phyloP scores from a whole-genome alignment of 768 basidiomycete species.

The Termitomyces sp. region DNA sequence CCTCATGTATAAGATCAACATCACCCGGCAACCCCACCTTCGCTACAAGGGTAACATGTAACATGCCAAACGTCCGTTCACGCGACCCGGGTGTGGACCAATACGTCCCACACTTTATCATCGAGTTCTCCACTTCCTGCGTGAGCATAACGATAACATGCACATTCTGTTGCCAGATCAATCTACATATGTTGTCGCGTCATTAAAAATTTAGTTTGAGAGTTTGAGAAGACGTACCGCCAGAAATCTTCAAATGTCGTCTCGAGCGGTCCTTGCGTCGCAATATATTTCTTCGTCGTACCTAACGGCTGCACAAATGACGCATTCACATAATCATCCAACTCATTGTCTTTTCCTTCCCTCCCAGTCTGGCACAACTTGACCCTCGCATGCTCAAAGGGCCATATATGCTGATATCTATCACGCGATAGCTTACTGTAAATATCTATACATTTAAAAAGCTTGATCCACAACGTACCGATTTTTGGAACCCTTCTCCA shows the following conservation, averaged over 20 bases:
- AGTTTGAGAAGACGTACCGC: conserved; percentile 55
- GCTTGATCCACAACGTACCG: conserved; percentile 41
- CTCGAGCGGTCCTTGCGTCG: conserved; percentile 91
- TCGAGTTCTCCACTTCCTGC: conserved; percentile 82
- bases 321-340: conserved; percentile 89
- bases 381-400: conserved; percentile 93
- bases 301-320: conserved; percentile 88
- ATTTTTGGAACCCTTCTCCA: conserved; percentile 94
- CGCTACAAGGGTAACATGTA: conserved; percentile 51
- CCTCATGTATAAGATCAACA: conserved; percentile 11
- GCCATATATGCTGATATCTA: conserved; percentile 97
- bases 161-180: conserved; percentile 93
- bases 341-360: conserved; percentile 19
- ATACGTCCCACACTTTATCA: conserved; percentile 89
- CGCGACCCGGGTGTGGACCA: conserved; percentile 44
- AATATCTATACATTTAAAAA: background rate
- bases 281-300: conserved; percentile 83
- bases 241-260: conserved; percentile 92
- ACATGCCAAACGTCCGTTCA: conserved; percentile 54
- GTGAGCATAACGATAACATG: conserved; percentile 97
- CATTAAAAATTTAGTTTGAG: too few species aligned
- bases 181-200: conserved; percentile 31
- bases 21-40: conserved; percentile 25
- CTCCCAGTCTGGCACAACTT: conserved; percentile 44
- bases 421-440: conserved; percentile 3